Evolutionary conservation across 2,329 filamentous ascomycete species (phyloP), one percentile per base, ranked within the genome.

Genomic region (Colletotrichum acutatum): DNA sequence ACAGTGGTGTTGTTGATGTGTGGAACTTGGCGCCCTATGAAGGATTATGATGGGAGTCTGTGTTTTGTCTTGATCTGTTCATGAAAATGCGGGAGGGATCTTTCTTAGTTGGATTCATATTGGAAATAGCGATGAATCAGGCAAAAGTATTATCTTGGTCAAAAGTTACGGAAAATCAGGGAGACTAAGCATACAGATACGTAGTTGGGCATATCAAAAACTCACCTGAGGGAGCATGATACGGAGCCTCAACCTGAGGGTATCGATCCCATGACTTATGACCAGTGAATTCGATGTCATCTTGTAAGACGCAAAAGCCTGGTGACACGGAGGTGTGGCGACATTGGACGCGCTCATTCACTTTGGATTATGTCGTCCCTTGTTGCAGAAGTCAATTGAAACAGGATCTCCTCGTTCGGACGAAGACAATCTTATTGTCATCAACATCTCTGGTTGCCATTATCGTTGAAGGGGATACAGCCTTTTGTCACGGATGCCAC

Each of bases 1-100:
- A 83, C 75, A 78, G 80, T 9, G 82, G 82, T 1, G 74, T 75
- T 53, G 77, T 83, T 4, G 81, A 83, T 57, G 75, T 82, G 37
- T 82, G 81, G 78, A 78, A 82, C 3, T 28, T 66, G 16, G 49
- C 64, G 24, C 57, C 68, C 12, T 70, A 59, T 26, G 54, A 28
- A 19, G 52, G 32, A 16, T 69, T 52, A 57, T 52, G 11, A 8
- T 30, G n/a, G 7, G 11, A 12, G 32, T 34, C 12, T 34, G n/a
- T 37, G 1, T 19, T 9, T 4, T 32, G 19, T 34, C 22, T 16
- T 7, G n/a, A 19, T 6, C 26, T 46, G 9, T 9, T 1, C 4
- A 37, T 34, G 56, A n/a, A 34, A 1, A 32, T 22, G 4, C n/a
- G 8, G 32, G n/a, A 24, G 16, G 1, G 4, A 8, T 11, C 19